phyloP scores from a whole-genome alignment of 2,329 filamentous ascomycete genomes.

The Colletotrichum gloeosporioides region DNA sequence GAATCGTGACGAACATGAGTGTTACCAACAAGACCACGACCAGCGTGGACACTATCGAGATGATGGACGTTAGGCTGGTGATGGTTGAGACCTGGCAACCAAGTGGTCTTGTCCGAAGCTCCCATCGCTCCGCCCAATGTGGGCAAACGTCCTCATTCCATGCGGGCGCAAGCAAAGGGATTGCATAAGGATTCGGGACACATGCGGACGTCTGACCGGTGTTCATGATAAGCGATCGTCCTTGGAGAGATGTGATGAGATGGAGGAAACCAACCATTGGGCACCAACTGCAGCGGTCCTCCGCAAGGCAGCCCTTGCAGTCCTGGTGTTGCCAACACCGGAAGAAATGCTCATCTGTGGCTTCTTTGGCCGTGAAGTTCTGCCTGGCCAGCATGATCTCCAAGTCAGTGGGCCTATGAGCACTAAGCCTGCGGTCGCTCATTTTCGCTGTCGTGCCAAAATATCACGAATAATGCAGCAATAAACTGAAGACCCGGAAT shows the following conservation, averaged over 20 bases:
- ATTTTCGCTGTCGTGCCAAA: neutral
- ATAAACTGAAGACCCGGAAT: neutral
- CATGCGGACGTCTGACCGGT: constrained; percentile 54
- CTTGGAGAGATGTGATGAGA: neutral
- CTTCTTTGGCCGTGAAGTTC: constrained; percentile 35
- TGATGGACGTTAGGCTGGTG: constrained; percentile 40
- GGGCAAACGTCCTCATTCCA: constrained; percentile 58
- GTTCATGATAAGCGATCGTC: neutral
- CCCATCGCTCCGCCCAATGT: constrained; percentile 50
- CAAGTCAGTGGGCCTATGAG: neutral
- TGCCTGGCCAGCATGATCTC: constrained; percentile 2
- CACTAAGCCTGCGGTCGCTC: neutral
- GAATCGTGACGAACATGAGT: constrained; percentile 20
- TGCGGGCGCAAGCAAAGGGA: constrained; percentile 56
- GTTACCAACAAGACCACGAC: constrained; percentile 26
- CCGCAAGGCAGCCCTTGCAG: constrained; percentile 50
- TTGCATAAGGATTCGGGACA: constrained; percentile 52
- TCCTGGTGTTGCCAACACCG: constrained; percentile 58
- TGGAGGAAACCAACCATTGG: constrained; percentile 48
- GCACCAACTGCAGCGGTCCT: constrained; percentile 56
- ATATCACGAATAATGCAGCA: neutral
- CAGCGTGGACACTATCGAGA: constrained; percentile 38
- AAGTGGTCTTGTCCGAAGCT: constrained; percentile 41
- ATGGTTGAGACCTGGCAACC: constrained; percentile 49
- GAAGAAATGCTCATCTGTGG: constrained; percentile 44